Conservation (phyloP, 805 yeast genomes). For the Candida golubevii region DNA sequence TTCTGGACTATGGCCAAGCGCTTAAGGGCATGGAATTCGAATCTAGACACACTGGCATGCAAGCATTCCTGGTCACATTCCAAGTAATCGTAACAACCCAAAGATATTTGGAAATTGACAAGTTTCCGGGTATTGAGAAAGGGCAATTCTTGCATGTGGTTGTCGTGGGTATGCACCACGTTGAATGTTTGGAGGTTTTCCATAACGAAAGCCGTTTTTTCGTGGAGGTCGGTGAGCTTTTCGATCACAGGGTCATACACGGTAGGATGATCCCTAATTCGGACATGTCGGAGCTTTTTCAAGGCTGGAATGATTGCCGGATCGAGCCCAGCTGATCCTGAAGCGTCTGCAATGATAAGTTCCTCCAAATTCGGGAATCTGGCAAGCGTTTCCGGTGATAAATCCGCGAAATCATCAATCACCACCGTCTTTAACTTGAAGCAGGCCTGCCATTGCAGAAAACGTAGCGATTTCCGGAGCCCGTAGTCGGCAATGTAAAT, state of each 20-base stretch:
- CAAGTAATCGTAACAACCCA: slow-evolving; percentile 49
- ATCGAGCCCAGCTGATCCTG: not conserved
- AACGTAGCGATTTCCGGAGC: slow-evolving; percentile 8
- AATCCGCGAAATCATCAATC: slow-evolving; percentile 17
- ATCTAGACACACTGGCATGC: slow-evolving; percentile 34
- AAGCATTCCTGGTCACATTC: slow-evolving; percentile 43
- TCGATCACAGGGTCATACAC: slow-evolving; percentile 5
- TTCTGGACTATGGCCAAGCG: slow-evolving; percentile 33
- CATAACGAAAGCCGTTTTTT: slow-evolving; percentile 10
- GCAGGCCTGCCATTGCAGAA: slow-evolving; percentile 9
- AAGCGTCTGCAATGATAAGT: slow-evolving; percentile 11
- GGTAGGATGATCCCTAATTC: slow-evolving; percentile 6
- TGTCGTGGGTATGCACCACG: slow-evolving; percentile 20
- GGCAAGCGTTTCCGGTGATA: not conserved
- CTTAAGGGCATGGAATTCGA: slow-evolving; percentile 26
- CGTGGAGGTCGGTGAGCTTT: slow-evolving; percentile 9
- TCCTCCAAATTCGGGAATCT: slow-evolving; percentile 4
- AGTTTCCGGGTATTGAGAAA: slow-evolving; percentile 20
- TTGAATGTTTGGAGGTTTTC: slow-evolving; percentile 20
- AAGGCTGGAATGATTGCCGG: slow-evolving; percentile 3
- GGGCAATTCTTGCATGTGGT: slow-evolving; percentile 11
- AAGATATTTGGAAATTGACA: slow-evolving; percentile 36
- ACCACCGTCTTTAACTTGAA: slow-evolving; percentile 17
- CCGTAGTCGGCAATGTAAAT: slow-evolving; percentile 19
- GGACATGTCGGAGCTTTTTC: slow-evolving; percentile 6